These are phyloP conservation scores for Sclerotinia minor DNA, from an alignment of 2,329 filamentous ascomycete species.

Conservation along the genomic window DNA sequence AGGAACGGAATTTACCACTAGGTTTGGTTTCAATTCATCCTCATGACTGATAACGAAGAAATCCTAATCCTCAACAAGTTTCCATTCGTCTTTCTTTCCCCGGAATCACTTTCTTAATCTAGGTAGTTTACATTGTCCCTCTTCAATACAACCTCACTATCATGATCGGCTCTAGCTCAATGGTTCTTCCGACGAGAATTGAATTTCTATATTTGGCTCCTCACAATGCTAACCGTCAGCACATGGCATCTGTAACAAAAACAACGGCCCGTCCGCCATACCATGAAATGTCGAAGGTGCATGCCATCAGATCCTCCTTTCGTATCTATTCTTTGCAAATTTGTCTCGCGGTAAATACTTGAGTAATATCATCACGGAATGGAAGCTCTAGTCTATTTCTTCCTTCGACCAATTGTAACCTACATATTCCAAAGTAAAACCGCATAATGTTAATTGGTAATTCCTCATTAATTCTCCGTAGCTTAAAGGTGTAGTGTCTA, in stretches of 20 bases:
- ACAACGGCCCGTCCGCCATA: background rate
- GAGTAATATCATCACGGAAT: background rate
- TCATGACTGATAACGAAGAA: background rate
- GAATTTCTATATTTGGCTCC: conserved; percentile 11
- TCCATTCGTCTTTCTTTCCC: background rate
- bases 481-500: conserved; percentile 7
- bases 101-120: background rate
- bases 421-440: conserved; percentile 8
- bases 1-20: background rate
- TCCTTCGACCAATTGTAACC: background rate
- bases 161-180: background rate
- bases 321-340: background rate
- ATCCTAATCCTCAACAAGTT: background rate
- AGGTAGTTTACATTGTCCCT: background rate
- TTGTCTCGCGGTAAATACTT: background rate
- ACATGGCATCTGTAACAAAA: background rate
- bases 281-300: conserved; percentile 3
- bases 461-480: conserved; percentile 14
- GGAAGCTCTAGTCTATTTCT: conserved; percentile 3
- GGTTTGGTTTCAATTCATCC: background rate
- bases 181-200: background rate
- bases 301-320: conserved; percentile 8
- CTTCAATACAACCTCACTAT: background rate
- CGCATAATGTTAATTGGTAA: conserved; percentile 1
- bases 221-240: background rate